These are phyloP conservation scores for Colletotrichum acutatum DNA, from an alignment of 2,329 filamentous ascomycete genomes.

Conservation along the genomic window DNA sequence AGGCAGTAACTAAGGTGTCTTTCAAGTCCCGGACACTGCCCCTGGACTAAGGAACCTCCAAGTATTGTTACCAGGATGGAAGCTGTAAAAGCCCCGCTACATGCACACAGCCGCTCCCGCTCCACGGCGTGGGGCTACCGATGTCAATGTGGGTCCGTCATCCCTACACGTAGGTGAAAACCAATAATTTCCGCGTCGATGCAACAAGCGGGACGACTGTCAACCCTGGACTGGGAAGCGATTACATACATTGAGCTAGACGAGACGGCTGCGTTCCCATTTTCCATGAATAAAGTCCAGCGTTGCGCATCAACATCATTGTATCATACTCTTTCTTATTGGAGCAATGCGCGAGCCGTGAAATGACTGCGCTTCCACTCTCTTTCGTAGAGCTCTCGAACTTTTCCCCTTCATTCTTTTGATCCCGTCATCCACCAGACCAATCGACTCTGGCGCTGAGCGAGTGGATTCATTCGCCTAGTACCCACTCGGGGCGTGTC, in stretches of 20 bases:
- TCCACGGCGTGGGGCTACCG: background rate
- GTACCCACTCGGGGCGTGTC: background rate
- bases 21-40: too few species aligned
- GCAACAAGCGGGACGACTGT: background rate
- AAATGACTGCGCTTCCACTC: slow-evolving; percentile 23
- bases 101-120: slow-evolving; percentile 2
- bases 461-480: background rate
- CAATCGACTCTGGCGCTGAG: background rate
- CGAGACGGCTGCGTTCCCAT: background rate
- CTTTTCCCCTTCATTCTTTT: background rate
- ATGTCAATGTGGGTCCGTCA: background rate
- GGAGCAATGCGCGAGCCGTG: slow-evolving; percentile 13
- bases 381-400: background rate
- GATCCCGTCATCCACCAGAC: background rate
- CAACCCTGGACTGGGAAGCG: background rate
- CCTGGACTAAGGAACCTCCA: too few species aligned
- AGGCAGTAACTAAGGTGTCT: too few species aligned
- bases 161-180: slow-evolving; percentile 1
- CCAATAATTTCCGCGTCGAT: slow-evolving; percentile 12
- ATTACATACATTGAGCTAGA: slow-evolving; percentile 8
- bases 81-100: background rate
- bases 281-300: background rate
- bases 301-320: slow-evolving; percentile 4
- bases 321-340: background rate
- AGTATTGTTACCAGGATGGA: background rate